These are phyloP conservation scores for Mrakia gelida DNA, from an alignment of 768 basidiomycete species.

Conservation along the genomic window DNA sequence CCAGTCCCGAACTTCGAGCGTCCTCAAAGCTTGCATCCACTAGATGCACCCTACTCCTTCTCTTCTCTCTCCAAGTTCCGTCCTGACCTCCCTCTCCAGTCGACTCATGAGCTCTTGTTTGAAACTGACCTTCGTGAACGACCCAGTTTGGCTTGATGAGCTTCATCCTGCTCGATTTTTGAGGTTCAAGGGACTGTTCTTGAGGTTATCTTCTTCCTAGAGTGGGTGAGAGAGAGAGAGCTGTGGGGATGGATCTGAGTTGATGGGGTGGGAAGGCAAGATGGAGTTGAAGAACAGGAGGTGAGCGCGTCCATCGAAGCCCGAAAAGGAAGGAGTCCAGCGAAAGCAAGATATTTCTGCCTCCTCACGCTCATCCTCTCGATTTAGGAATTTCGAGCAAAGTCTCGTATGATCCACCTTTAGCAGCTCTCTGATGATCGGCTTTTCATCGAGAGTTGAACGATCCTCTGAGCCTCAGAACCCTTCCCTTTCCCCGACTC, in stretches of 20 bases:
- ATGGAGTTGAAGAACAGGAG: neutral
- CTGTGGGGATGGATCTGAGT: neutral
- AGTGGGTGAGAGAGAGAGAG: neutral
- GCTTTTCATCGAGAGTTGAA: no score
- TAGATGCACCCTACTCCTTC: no score
- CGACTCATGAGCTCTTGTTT: neutral
- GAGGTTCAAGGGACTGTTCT: neutral
- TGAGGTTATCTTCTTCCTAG: neutral
- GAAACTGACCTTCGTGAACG: slow-evolving; percentile 61
- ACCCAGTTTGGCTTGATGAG: slow-evolving; percentile 90
- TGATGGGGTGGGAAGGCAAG: neutral
- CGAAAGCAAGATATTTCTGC: neutral
- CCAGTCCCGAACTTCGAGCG: no score
- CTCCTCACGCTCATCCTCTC: neutral
- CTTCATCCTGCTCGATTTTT: slow-evolving; percentile 53
- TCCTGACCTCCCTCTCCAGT: no score
- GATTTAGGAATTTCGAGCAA: no score
- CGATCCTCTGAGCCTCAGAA: no score
- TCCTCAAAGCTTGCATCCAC: no score
- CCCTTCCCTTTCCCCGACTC: no score
- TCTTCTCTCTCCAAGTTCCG: no score
- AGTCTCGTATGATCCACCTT: no score
- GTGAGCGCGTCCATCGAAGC: neutral
- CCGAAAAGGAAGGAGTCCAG: neutral
- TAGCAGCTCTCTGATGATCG: no score